Conservation (phyloP, 2,329 filamentous ascomycete genomes). For the Penicillium oxalicum region DNA sequence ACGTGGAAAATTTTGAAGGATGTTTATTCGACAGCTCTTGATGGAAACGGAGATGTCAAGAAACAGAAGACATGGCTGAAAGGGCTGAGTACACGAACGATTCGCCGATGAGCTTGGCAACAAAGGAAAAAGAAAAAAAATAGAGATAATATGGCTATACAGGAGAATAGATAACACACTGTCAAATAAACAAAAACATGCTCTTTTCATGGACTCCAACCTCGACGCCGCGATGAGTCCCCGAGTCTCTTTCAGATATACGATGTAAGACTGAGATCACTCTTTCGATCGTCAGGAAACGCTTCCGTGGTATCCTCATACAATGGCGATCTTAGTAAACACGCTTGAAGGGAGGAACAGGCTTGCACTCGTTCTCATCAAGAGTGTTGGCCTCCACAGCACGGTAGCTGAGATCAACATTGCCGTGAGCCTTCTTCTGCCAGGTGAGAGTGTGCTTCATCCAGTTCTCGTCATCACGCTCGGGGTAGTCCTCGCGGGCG, state of each 20-base stretch:
- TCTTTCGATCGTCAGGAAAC: conserved; percentile 14
- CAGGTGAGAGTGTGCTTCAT: conserved; percentile 98
- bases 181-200: conserved; percentile 27
- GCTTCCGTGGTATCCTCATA: conserved; percentile 16
- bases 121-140: conserved; percentile 14
- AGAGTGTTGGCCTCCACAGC: conserved; percentile 74
- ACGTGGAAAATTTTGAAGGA: not conserved
- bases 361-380: conserved; percentile 93
- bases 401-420: conserved; percentile 82
- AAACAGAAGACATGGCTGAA: conserved; percentile 21
- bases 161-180: conserved; percentile 32
- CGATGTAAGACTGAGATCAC: conserved; percentile 3
- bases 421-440: conserved; percentile 87
- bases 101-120: conserved; percentile 22
- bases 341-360: conserved; percentile 89
- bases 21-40: not conserved
- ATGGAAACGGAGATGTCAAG: conserved; percentile 16
- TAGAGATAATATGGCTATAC: conserved; percentile 34
- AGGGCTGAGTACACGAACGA: conserved; percentile 30
- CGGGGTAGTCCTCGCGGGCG: conserved; percentile 92
- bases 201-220: conserved; percentile 25
- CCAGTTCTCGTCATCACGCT: conserved; percentile 93
- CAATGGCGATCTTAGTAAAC: conserved; percentile 38
- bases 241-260: conserved; percentile 4
- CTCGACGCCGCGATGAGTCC: conserved; percentile 9